Conservation (phyloP, 2,329 filamentous ascomycete species). For the Diaporthe sp. region DNA sequence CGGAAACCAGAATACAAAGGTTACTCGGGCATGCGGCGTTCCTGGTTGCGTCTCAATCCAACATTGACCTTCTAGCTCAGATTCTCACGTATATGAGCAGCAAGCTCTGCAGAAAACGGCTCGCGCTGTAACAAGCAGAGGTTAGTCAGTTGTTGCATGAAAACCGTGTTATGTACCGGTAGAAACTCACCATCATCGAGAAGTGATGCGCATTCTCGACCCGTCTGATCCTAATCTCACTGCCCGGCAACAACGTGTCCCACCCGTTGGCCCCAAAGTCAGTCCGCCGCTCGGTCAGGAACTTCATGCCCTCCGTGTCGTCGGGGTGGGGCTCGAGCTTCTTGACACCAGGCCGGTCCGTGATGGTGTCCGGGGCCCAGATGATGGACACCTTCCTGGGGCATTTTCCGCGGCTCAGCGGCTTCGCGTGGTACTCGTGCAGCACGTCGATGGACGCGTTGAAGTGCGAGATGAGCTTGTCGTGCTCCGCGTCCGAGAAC, state of each 20-base stretch:
- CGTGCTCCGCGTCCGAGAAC: constrained; percentile 13
- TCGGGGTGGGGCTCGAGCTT: constrained; percentile 19
- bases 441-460: constrained; percentile 28
- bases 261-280: constrained; percentile 23
- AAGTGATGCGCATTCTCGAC: constrained; percentile 30
- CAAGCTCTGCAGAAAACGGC: constrained; percentile 19
- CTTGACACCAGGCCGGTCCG: constrained; percentile 16
- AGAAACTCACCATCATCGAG: constrained; percentile 28
- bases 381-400: constrained; percentile 23
- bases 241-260: constrained; percentile 5
- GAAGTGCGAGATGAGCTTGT: constrained; percentile 28
- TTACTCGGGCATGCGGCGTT: neutral
- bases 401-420: neutral
- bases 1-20: too few relatives aligned
- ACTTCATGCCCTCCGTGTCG: constrained; percentile 30
- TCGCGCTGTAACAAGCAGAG: neutral
- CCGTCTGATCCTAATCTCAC: neutral
- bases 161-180: accelerated
- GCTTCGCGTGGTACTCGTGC: constrained; percentile 21
- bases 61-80: neutral
- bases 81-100: constrained; percentile 4
- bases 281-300: constrained; percentile 27
- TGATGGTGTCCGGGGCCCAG: constrained; percentile 32
- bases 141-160: neutral
- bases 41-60: neutral